Conservation (phyloP, 129 eudicot species). For the Erigeron canadensis region DNA sequence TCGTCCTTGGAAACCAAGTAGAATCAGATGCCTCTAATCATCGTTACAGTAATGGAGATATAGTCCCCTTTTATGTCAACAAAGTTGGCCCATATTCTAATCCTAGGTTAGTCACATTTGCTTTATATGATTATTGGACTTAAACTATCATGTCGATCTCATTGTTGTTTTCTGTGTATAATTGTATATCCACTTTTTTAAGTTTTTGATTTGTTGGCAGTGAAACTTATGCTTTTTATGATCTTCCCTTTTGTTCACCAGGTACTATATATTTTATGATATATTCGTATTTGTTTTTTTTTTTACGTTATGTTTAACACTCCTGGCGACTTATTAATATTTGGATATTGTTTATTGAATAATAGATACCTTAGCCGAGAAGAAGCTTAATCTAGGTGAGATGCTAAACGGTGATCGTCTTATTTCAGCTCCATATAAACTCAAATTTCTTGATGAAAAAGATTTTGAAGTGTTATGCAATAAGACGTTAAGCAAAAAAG, state of each 20-base stretch:
- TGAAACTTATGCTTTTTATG: slow-evolving; percentile 44
- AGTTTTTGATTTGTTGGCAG: slow-evolving; percentile 10
- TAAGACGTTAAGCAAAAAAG: slow-evolving; percentile 47
- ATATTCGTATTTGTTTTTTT: slow-evolving; percentile 20
- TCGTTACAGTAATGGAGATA: slow-evolving; percentile 36
- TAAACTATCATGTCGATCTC: neutral
- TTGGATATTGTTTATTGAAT: slow-evolving; percentile 7
- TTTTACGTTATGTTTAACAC: neutral
- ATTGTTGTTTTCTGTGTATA: slow-evolving; percentile 1
- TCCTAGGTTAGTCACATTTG: slow-evolving; percentile 20
- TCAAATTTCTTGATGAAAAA: slow-evolving; percentile 39
- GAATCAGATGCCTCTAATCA: slow-evolving; percentile 37
- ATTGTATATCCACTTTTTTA: neutral
- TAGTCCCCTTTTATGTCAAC: slow-evolving; percentile 43
- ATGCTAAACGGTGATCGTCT: slow-evolving; percentile 51
- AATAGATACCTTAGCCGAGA: slow-evolving; percentile 37
- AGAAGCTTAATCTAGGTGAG: slow-evolving; percentile 42
- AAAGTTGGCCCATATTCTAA: slow-evolving; percentile 37
- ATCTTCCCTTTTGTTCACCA: slow-evolving; percentile 35
- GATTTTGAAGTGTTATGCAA: slow-evolving; percentile 43
- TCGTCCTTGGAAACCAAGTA: slow-evolving; percentile 29
- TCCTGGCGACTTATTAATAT: neutral
- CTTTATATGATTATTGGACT: neutral
- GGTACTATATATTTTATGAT: slow-evolving; percentile 14
- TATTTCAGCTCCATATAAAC: slow-evolving; percentile 39